These are phyloP conservation scores for Pythium rishiriense DNA, from an alignment of 352 stramenopile species.

Conservation along the genomic window DNA sequence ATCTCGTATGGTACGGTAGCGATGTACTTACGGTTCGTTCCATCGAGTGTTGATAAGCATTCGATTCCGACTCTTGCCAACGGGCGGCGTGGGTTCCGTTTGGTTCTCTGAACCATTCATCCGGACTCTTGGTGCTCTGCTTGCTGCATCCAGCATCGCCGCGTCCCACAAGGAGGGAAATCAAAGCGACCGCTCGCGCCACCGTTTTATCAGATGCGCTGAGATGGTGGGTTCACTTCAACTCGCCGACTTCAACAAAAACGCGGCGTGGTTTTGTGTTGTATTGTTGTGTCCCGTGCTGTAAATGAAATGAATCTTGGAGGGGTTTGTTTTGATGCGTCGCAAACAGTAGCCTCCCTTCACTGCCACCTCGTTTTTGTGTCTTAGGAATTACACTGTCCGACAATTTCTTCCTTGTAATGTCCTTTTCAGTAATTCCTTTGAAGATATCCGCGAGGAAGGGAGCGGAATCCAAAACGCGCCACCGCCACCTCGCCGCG, in stretches of 20 bases:
- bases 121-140: no score
- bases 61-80: neutral
- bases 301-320: conserved; percentile 5
- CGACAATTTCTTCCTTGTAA: neutral
- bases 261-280: no score
- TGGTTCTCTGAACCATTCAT: no score
- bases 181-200: neutral
- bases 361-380: neutral
- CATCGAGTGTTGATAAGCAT: neutral
- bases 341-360: neutral
- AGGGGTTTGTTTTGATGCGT: neutral
- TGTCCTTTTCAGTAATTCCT: conserved; percentile 10
- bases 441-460: conserved; percentile 29
- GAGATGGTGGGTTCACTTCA: conserved; percentile 5
- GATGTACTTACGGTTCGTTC: neutral
- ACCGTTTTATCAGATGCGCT: conserved; percentile 4
- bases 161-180: no score
- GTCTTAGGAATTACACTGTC: neutral
- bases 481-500: neutral
- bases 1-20: neutral
- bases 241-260: conserved; percentile 11
- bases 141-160: neutral
- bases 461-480: conserved; percentile 30
- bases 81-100: neutral
- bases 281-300: neutral